Evolutionary conservation across 1,139 yeast genomes (phyloP).

Genomic region (Lodderomyces elongisporus): DNA sequence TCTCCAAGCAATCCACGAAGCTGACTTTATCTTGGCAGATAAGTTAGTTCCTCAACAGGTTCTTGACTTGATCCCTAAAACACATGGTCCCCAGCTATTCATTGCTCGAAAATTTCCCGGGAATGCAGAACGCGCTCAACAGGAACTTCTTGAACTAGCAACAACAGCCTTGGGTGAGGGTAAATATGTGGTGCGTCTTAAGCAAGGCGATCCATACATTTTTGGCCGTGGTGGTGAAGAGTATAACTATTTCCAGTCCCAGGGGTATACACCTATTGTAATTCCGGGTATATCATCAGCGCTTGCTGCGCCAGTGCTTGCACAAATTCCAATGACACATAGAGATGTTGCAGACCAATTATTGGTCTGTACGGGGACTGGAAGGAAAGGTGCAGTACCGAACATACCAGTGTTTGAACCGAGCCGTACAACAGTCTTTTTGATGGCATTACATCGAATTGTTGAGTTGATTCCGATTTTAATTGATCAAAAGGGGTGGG

Average conservation of each 20-base stretch:
- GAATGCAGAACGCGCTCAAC: slow-evolving; percentile 90
- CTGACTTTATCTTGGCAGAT: slow-evolving; percentile 85
- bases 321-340: slow-evolving; percentile 87
- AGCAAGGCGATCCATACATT: slow-evolving; percentile 96
- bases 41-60: slow-evolving; percentile 90
- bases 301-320: slow-evolving; percentile 80
- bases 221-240: slow-evolving; percentile 98
- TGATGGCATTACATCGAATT: slow-evolving; percentile 88
- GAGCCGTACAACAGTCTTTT: slow-evolving; percentile 75
- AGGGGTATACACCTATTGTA: slow-evolving; percentile 70
- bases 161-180: slow-evolving; percentile 61
- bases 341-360: slow-evolving; percentile 92
- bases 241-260: slow-evolving; percentile 55
- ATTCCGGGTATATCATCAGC: slow-evolving; percentile 91
- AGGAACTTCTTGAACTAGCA: slow-evolving; percentile 71
- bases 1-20: slow-evolving; percentile 67
- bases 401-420: slow-evolving; percentile 67
- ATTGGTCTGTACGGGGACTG: slow-evolving; percentile 91
- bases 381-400: slow-evolving; percentile 81
- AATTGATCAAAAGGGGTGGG: slow-evolving; percentile 57
- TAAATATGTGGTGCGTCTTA: slow-evolving; percentile 75
- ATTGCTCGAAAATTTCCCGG: slow-evolving; percentile 96
- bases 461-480: slow-evolving; percentile 61
- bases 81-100: slow-evolving; percentile 56
- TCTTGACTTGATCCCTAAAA: slow-evolving; percentile 68